phyloP scores from a whole-genome alignment of 2,329 filamentous ascomycete genomes.

The Neonectria coccinea region DNA sequence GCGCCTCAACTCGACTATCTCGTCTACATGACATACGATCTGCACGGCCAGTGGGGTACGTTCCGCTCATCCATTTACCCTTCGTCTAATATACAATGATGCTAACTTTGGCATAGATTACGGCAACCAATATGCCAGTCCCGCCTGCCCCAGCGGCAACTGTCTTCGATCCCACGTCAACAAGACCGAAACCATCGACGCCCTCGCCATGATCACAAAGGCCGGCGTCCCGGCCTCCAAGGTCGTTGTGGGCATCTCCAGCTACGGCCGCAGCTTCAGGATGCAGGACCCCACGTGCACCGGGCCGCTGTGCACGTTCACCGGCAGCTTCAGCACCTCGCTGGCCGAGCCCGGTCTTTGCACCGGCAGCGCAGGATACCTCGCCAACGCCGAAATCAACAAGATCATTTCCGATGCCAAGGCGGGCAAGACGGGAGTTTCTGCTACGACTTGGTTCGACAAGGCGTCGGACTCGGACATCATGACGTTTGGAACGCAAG shows the following conservation, averaged over 20 bases:
- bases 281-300: slow-evolving; percentile 44
- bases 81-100: not conserved
- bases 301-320: slow-evolving; percentile 42
- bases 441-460: slow-evolving; percentile 38
- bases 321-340: slow-evolving; percentile 40
- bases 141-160: slow-evolving; percentile 46
- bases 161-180: slow-evolving; percentile 55
- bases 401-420: slow-evolving; percentile 42
- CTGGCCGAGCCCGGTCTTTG: slow-evolving; percentile 43
- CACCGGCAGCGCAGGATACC: slow-evolving; percentile 42
- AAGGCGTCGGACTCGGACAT: slow-evolving; percentile 41
- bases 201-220: slow-evolving; percentile 54
- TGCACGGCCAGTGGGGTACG: slow-evolving; percentile 52
- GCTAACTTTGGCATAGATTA: slow-evolving; percentile 37
- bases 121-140: slow-evolving; percentile 41
- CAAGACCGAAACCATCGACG: slow-evolving; percentile 52
- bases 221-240: slow-evolving; percentile 50
- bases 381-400: slow-evolving; percentile 47
- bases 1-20: slow-evolving; percentile 50
- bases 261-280: slow-evolving; percentile 47
- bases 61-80: slow-evolving; percentile 7
- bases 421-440: slow-evolving; percentile 32
- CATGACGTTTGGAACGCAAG: slow-evolving; percentile 38
- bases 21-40: slow-evolving; percentile 53
- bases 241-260: slow-evolving; percentile 46